These are phyloP conservation scores for Anisodus tanguticus DNA, from an alignment of 257 asterid species.

Conservation along the genomic window DNA sequence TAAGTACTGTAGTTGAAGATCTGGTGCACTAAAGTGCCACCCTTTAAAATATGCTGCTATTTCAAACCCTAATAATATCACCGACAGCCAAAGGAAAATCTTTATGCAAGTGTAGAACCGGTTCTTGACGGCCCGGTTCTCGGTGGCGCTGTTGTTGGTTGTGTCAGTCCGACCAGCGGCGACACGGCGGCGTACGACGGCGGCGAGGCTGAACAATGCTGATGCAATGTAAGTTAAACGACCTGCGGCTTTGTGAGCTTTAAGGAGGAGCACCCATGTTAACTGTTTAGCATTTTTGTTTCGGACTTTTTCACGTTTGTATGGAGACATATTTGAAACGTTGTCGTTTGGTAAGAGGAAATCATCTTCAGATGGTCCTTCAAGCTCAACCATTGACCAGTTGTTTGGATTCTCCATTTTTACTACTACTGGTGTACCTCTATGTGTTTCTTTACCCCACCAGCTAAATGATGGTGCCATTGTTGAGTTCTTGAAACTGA, in stretches of 20 bases:
- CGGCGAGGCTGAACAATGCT: constrained; percentile 68
- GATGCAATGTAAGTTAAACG: constrained; percentile 77
- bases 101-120: constrained; percentile 69
- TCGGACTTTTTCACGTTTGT: constrained; percentile 52
- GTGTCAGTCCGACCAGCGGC: constrained; percentile 79
- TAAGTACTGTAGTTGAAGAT: constrained; percentile 61
- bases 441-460: constrained; percentile 69
- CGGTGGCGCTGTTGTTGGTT: constrained; percentile 35
- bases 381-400: constrained; percentile 96
- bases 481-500: constrained; percentile 18
- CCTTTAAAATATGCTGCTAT: constrained; percentile 75
- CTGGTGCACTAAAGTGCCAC: constrained; percentile 77
- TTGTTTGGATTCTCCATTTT: constrained; percentile 95
- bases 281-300: constrained; percentile 97
- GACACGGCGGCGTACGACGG: constrained; percentile 84
- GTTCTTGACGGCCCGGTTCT: constrained; percentile 38
- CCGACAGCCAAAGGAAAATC: constrained; percentile 60
- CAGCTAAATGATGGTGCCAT: constrained; percentile 84
- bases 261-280: constrained; percentile 89
- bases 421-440: constrained; percentile 88
- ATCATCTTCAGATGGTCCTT: constrained; percentile 76
- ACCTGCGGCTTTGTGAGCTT: constrained; percentile 93
- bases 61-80: constrained; percentile 69
- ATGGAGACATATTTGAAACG: constrained; percentile 2
- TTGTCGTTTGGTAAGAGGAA: constrained; percentile 49